These are phyloP conservation scores for Backusella luteola DNA, from an alignment of 192 early-diverging fungal species.

Conservation along the genomic window DNA sequence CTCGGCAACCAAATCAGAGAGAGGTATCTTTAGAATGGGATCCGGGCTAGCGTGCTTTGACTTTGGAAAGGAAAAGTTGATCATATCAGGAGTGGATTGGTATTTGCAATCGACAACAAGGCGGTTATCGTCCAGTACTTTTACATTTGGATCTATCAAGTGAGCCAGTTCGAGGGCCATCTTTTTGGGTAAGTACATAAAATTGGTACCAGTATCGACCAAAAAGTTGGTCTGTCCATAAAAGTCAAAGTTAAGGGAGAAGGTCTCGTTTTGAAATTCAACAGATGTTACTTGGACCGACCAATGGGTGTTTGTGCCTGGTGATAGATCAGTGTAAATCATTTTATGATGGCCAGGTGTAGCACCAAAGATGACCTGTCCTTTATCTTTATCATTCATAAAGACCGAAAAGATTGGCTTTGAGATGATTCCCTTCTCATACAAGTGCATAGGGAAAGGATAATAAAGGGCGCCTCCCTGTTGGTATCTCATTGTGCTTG, in stretches of 20 bases:
- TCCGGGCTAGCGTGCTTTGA: neutral
- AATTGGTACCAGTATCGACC: conserved; percentile 27
- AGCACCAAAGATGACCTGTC: conserved; percentile 19
- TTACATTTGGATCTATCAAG: neutral
- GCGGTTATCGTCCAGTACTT: neutral
- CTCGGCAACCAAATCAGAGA: conserved; percentile 9
- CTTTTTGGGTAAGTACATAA: conserved; percentile 18
- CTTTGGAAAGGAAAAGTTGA: conserved; percentile 12
- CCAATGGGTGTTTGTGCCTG: conserved; percentile 9
- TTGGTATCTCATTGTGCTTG: conserved; percentile 10
- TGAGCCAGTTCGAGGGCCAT: conserved; percentile 16
- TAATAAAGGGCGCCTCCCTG: neutral
- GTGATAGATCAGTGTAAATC: conserved; percentile 11
- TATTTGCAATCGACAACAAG: conserved; percentile 17
- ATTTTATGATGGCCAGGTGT: neutral
- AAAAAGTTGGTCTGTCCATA: neutral
- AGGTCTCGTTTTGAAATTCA: conserved; percentile 17
- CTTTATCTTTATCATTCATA: neutral
- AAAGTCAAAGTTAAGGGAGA: conserved; percentile 6
- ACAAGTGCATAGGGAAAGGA: conserved; percentile 20
- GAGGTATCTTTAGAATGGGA: conserved; percentile 1
- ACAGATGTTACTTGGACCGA: conserved; percentile 4
- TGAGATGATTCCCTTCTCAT: neutral
- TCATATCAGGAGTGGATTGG: neutral
- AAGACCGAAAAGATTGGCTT: conserved; percentile 20